phyloP scores from a whole-genome alignment of 805 yeast genomes.

The Lachancea meyersii region DNA sequence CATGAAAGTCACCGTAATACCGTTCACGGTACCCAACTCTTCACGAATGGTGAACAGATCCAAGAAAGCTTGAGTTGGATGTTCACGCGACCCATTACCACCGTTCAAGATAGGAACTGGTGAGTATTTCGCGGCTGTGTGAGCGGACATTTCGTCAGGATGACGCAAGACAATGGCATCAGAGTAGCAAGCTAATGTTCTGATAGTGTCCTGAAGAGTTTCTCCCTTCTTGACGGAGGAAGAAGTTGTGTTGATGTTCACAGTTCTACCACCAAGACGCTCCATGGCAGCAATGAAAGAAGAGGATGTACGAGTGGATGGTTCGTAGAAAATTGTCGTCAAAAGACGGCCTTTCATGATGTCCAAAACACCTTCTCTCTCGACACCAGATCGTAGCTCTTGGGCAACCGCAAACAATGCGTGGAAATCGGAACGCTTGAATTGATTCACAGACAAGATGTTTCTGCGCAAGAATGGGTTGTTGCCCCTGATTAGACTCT shows the following conservation, averaged over 20 bases:
- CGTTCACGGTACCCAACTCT: slow-evolving; percentile 97
- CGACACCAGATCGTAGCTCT: slow-evolving; percentile 95
- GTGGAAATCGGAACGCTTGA: slow-evolving; percentile 84
- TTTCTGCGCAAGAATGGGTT: slow-evolving; percentile 89
- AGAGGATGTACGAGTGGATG: slow-evolving; percentile 93
- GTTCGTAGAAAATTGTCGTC: slow-evolving; percentile 96
- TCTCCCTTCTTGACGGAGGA: slow-evolving; percentile 99
- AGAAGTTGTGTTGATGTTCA: slow-evolving; percentile 73
- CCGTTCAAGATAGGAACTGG: slow-evolving; percentile 97
- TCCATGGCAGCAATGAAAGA: slow-evolving; percentile 99
- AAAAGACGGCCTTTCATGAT: slow-evolving; percentile 82
- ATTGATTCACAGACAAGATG: slow-evolving; percentile 80
- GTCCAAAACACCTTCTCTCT: slow-evolving; percentile 91
- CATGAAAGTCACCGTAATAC: slow-evolving; percentile 96
- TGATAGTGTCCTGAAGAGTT: slow-evolving; percentile 91
- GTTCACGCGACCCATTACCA: slow-evolving; percentile 97
- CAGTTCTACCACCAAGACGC: slow-evolving; percentile 96
- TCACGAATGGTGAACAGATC: slow-evolving; percentile 98
- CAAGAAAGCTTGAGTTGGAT: slow-evolving; percentile 97
- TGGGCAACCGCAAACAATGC: slow-evolving; percentile 93
- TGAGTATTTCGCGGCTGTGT: slow-evolving; percentile 90
- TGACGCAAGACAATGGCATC: slow-evolving; percentile 98
- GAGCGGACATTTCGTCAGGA: slow-evolving; percentile 87
- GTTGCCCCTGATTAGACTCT: slow-evolving; percentile 67
- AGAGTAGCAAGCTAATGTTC: slow-evolving; percentile 90